These are phyloP conservation scores for Thecaphora thlaspeos DNA, from an alignment of 1,284 basidiomycete species.

Conservation along the genomic window DNA sequence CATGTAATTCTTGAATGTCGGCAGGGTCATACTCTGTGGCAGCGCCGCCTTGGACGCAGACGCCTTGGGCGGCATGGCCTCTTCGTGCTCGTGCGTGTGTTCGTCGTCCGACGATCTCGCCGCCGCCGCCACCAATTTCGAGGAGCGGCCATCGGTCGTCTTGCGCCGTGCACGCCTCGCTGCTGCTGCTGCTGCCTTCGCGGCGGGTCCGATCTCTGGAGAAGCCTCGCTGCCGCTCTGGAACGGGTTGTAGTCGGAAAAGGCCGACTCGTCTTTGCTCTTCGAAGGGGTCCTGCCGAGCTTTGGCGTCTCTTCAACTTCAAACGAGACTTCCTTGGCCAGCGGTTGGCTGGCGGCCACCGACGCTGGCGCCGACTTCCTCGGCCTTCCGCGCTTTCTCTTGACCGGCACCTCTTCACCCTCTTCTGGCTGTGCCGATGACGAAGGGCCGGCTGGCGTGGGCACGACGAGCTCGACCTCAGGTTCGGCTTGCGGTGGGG, in stretches of 20 bases:
- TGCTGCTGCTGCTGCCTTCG: slow-evolving; percentile 22
- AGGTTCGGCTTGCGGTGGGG: not conserved
- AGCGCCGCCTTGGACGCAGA: slow-evolving; percentile 1
- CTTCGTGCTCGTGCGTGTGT: not conserved
- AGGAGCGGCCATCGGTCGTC: slow-evolving; percentile 17
- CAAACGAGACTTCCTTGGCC: no score
- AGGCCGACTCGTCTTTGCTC: slow-evolving; percentile 50
- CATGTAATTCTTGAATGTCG: slow-evolving; percentile 30
- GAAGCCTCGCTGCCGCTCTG: slow-evolving; percentile 61
- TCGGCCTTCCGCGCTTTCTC: slow-evolving; percentile 14
- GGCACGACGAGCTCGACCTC: not conserved
- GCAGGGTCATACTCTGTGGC: not conserved
- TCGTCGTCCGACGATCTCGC: no score
- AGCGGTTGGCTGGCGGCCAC: not conserved
- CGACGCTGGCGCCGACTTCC: slow-evolving; percentile 20
- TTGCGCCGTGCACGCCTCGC: slow-evolving; percentile 17
- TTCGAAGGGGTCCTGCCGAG: no score
- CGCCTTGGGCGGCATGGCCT: not conserved
- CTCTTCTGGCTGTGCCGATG: no score
- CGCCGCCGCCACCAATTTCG: not conserved
- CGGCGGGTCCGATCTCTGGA: slow-evolving; percentile 27
- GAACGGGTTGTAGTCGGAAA: slow-evolving; percentile 64
- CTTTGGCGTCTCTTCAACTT: no score
- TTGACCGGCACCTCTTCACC: slow-evolving; percentile 12
- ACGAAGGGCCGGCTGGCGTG: not conserved